A percentile compares a stretch with the other conserved stretches of the same genome.
phyloP scores from a whole-genome alignment of 2,329 filamentous ascomycete genomes.

The Aschersonia sp. region DNA sequence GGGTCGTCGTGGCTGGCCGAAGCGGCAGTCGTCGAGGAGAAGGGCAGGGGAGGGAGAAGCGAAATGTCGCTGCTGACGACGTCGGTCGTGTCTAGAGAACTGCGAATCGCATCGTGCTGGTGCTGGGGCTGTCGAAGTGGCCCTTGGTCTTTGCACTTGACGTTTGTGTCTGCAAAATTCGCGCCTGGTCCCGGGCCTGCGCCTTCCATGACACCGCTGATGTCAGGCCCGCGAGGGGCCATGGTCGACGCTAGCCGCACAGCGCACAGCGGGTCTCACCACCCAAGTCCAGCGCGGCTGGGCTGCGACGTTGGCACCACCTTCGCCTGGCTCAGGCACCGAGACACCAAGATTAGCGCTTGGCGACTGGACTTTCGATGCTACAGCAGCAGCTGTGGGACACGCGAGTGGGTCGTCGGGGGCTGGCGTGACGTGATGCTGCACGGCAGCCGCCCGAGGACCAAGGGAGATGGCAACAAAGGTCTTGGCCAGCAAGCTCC shows the following conservation, averaged over 20 bases:
- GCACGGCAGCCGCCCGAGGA: no score
- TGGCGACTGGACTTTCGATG: background rate
- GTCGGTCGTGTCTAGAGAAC: constrained; percentile 3
- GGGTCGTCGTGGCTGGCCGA: constrained; percentile 3
- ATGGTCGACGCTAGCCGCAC: background rate
- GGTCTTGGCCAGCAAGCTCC: no score
- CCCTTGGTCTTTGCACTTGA: background rate
- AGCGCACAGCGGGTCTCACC: background rate
- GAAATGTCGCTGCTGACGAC: constrained; percentile 13
- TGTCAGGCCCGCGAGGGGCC: constrained; percentile 1
- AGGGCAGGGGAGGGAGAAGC: constrained; percentile 13
- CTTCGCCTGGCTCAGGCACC: background rate
- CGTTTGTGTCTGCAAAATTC: background rate
- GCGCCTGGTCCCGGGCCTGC: background rate
- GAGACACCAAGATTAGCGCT: background rate
- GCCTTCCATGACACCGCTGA: background rate
- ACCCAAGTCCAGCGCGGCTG: background rate
- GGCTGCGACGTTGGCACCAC: no score
- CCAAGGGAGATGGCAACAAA: no score
- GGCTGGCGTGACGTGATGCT: no score
- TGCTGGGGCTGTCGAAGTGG: background rate
- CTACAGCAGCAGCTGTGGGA: background rate
- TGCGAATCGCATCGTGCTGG: background rate
- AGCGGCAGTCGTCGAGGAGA: constrained; percentile 11
- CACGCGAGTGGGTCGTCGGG: background rate